Base-by-base conservation (phyloP, 2,329 filamentous ascomycete genomes). In the Sclerotiophoma versabilis region DNA sequence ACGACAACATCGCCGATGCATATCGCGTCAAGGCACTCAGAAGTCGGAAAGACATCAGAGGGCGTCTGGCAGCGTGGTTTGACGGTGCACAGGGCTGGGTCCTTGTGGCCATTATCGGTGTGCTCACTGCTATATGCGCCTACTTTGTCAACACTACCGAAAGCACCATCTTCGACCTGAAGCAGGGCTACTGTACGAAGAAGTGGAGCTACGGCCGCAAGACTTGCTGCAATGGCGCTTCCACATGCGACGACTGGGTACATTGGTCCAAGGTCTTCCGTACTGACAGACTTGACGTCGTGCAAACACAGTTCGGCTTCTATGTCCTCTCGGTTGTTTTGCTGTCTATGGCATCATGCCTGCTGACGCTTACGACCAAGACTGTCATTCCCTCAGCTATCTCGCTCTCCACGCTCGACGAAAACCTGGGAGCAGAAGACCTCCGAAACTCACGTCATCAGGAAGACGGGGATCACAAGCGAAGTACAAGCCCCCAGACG, bases 71-170 rank as follows among this genome's bases (percentile, higher is more conserved):
- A 38, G 84, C 91, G 1, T 83, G 90, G 68, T 90, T 95, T 55
- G 95, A 99, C 70, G 90, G 91, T 43, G 87, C 89, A 4, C 93
- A 98, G 76, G 95, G 93, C 38, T 99, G 95, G 95, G 86, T 98
- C 51, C 80, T 98, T 38, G 95, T 95, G 47, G 93, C 92, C 6
- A 79, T 98, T 19, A 95, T 96, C 50, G 95, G 95, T 25, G 87
- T 92, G 62, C 77, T 96, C 26, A 92, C 95, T 0, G 95, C 95
- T 9, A 80, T 88, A 8, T 81, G 96, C 51, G 95, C 95, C 15
- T 99, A 97, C 74, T 83, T 88, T 37, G 91, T 98, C 60, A 91
- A 97, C 74, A 84, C 97, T 23, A 89, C 90, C 2, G 95, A 99
- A 76, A 85, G 87, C 2, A 86, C 87, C 1, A 82, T 96, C 5